phyloP scores from a whole-genome alignment of 164 flowering plant genomes.

The Magnolia changhungtana region DNA sequence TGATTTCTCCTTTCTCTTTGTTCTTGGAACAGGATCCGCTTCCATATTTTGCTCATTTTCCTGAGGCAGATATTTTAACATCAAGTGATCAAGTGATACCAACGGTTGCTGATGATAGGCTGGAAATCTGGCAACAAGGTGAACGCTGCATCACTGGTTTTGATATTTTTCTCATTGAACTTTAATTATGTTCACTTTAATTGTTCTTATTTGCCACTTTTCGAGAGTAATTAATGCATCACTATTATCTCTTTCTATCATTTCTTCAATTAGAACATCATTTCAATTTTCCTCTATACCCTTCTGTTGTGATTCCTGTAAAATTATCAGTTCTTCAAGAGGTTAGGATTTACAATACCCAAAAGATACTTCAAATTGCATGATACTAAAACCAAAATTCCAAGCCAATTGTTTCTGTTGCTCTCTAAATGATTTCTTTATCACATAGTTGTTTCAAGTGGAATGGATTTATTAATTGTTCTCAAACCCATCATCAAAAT shows the following conservation, averaged over 20 bases:
- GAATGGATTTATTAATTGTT: not conserved
- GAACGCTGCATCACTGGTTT: slow-evolving; percentile 14
- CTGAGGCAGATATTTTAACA: slow-evolving; percentile 88
- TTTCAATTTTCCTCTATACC: not conserved
- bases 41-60: slow-evolving; percentile 88
- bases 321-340: not conserved
- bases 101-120: slow-evolving; percentile 85
- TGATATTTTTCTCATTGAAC: not conserved
- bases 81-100: slow-evolving; percentile 93
- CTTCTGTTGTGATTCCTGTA: not conserved
- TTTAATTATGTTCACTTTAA: not conserved
- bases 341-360: not conserved
- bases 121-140: slow-evolving; percentile 89
- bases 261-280: not conserved
- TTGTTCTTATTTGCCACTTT: too few species aligned
- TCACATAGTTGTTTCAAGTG: slow-evolving; percentile 1
- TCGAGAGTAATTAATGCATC: not conserved
- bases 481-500: not conserved
- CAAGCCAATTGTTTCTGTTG: not conserved
- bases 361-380: not conserved
- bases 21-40: slow-evolving; percentile 75
- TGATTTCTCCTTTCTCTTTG: not conserved
- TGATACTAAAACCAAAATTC: not conserved
- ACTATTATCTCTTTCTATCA: not conserved
- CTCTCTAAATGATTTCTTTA: not conserved